phyloP scores from a whole-genome alignment of 1,139 yeast species.

The Nadsonia starkeyi-henricii region DNA sequence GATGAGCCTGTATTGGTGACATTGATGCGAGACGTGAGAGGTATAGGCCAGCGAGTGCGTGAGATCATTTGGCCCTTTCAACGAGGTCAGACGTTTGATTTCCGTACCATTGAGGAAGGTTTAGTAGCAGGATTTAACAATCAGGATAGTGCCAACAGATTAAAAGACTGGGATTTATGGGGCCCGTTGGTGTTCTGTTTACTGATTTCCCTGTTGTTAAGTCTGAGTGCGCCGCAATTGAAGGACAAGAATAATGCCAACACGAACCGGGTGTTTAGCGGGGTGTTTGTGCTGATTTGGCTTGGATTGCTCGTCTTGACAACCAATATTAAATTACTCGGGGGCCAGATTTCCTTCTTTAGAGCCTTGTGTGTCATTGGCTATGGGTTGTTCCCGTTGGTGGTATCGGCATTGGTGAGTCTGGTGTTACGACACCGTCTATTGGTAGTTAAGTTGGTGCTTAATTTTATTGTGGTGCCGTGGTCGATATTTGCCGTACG shows the following conservation, averaged over 20 bases:
- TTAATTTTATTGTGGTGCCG: slow-evolving; percentile 38
- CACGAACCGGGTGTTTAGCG: slow-evolving; percentile 39
- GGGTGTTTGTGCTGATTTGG: slow-evolving; percentile 48
- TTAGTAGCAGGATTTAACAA: slow-evolving; percentile 1
- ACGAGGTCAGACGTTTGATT: slow-evolving; percentile 1
- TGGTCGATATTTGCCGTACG: slow-evolving; percentile 70
- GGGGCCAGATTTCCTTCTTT: slow-evolving; percentile 60
- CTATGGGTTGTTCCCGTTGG: slow-evolving; percentile 67
- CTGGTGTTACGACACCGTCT: slow-evolving; percentile 38
- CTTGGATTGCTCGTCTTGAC: slow-evolving; percentile 40
- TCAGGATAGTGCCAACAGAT: neutral
- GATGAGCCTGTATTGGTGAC: slow-evolving; percentile 73
- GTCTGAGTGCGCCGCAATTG: slow-evolving; percentile 25
- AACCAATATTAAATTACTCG: slow-evolving; percentile 60
- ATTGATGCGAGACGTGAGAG: slow-evolving; percentile 48
- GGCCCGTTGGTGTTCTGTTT: slow-evolving; percentile 72
- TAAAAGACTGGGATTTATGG: slow-evolving; percentile 62
- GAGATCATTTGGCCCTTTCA: slow-evolving; percentile 58
- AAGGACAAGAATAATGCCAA: slow-evolving; percentile 11
- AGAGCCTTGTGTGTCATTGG: slow-evolving; percentile 74
- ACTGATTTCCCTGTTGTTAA: slow-evolving; percentile 39
- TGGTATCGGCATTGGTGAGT: slow-evolving; percentile 49
- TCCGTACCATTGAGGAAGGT: neutral
- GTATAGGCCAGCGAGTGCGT: slow-evolving; percentile 49
- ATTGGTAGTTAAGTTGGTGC: slow-evolving; percentile 32